These are phyloP conservation scores for Setaria italica DNA, from an alignment of 202 grass and related monocot species.

Conservation along the genomic window DNA sequence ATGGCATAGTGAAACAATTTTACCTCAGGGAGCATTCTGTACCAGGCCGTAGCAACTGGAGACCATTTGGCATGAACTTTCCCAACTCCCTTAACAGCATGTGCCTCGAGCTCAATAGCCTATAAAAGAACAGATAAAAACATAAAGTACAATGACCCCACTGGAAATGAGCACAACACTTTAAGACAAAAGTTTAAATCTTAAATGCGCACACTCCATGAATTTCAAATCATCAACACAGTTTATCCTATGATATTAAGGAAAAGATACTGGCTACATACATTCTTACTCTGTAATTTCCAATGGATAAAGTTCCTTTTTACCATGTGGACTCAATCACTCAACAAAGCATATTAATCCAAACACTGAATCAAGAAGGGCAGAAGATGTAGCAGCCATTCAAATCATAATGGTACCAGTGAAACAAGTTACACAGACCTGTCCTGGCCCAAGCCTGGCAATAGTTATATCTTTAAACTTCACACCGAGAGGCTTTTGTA, in stretches of 20 bases:
- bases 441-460: constrained; percentile 89
- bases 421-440: constrained; percentile 51
- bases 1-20: constrained; percentile 21
- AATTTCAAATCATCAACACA: constrained; percentile 13
- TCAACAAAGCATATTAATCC: constrained; percentile 4
- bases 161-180: constrained; percentile 11
- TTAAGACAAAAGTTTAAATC: constrained; percentile 2
- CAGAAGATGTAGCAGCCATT: neutral
- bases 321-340: constrained; percentile 27
- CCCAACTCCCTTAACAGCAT: constrained; percentile 86
- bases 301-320: neutral
- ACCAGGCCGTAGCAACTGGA: constrained; percentile 92
- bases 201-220: neutral
- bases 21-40: constrained; percentile 94
- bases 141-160: neutral
- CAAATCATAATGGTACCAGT: neutral
- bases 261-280: neutral
- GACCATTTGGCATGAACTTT: constrained; percentile 96
- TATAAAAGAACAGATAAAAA: constrained; percentile 39
- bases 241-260: constrained; percentile 11
- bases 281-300: neutral
- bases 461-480: constrained; percentile 84
- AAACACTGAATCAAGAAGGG: constrained; percentile 20
- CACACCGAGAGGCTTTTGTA: constrained; percentile 59
- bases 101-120: constrained; percentile 89